Conservation (phyloP, 345 rosid species). For the Citrus unshiu region DNA sequence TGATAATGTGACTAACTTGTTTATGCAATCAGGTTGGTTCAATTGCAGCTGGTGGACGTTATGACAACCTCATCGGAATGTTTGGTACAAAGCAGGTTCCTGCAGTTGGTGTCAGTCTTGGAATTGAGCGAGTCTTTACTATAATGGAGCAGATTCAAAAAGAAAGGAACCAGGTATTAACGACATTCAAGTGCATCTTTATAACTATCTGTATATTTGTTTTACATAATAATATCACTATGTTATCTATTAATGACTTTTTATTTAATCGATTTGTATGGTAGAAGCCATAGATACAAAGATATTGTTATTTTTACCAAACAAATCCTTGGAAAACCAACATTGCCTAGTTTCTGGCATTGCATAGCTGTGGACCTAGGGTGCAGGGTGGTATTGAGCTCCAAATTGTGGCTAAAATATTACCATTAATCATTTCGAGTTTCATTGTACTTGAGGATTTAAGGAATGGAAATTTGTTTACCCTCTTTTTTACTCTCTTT, state of each 20-base stretch:
- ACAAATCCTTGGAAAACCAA: neutral
- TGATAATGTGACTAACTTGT: neutral
- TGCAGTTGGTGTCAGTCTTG: slow-evolving; percentile 91
- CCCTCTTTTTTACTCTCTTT: neutral
- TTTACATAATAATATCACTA: neutral
- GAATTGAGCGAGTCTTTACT: slow-evolving; percentile 82
- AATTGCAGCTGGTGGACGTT: slow-evolving; percentile 93
- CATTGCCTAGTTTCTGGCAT: neutral
- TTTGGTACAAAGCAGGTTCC: slow-evolving; percentile 89
- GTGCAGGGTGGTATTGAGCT: neutral
- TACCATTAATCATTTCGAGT: neutral
- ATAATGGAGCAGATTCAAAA: slow-evolving; percentile 77
- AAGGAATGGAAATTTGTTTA: too few relatives aligned
- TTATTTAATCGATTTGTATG: neutral
- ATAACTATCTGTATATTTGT: neutral
- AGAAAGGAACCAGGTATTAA: slow-evolving; percentile 59
- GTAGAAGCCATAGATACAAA: neutral
- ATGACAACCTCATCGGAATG: slow-evolving; percentile 89
- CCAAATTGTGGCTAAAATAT: neutral
- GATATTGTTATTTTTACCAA: neutral
- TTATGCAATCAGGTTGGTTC: slow-evolving; percentile 72
- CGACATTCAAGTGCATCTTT: neutral
- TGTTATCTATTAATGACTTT: neutral
- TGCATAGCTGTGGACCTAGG: neutral
- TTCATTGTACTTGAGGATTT: neutral